Evolutionary conservation across 495 filamentous ascomycete genomes (phyloP).

Genomic region (Lophiostoma macrostomum): DNA sequence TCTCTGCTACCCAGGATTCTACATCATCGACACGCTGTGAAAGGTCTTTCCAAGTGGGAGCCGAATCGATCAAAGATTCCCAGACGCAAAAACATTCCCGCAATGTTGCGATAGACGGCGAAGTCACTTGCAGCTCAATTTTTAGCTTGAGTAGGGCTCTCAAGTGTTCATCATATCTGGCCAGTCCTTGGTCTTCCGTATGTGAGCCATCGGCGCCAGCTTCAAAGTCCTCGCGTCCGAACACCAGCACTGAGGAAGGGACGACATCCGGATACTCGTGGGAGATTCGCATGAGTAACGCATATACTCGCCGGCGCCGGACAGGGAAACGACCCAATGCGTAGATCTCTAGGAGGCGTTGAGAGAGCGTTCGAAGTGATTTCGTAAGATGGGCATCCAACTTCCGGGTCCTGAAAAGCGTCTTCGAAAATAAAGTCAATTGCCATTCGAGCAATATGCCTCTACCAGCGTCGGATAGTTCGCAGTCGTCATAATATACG

Average conservation of each 20-base stretch:
- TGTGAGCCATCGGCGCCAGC: conserved; percentile 31
- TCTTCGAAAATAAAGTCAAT: conserved; percentile 41
- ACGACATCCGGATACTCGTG: conserved; percentile 14
- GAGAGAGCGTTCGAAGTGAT: conserved; percentile 37
- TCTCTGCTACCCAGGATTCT: conserved; percentile 56
- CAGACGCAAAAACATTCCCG: conserved; percentile 50
- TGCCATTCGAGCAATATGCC: conserved; percentile 59
- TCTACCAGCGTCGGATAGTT: conserved; percentile 40
- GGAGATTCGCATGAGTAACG: conserved; percentile 26
- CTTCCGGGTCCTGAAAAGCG: conserved; percentile 23
- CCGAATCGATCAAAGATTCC: conserved; percentile 51
- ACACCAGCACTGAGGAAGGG: neutral
- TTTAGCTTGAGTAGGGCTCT: conserved; percentile 53
- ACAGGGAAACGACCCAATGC: conserved; percentile 31
- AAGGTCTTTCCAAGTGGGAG: conserved; percentile 51
- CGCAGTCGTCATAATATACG: conserved; percentile 46
- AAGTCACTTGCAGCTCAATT: conserved; percentile 52
- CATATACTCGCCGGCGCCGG: conserved; percentile 33
- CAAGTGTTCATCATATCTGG: conserved; percentile 55
- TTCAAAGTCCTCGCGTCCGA: neutral
- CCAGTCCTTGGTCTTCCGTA: conserved; percentile 53
- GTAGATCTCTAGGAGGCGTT: conserved; percentile 33
- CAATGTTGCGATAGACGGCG: conserved; percentile 49
- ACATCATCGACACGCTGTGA: conserved; percentile 60
- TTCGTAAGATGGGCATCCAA: conserved; percentile 9